Conservation (phyloP, 306 rosid species). For the Quercus robur region DNA sequence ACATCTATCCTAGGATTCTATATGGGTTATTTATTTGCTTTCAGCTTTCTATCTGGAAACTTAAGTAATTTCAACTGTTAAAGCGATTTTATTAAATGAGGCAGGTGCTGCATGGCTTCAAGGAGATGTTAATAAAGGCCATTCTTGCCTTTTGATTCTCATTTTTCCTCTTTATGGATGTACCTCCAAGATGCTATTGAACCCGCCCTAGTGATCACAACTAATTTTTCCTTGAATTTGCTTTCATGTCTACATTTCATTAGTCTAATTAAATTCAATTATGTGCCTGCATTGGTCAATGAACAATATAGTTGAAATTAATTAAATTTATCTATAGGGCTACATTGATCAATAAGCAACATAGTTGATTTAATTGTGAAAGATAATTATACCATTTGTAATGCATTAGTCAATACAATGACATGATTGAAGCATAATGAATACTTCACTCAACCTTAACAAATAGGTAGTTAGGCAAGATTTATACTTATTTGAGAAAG, state of each 20-base stretch:
- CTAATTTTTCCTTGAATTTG: not conserved
- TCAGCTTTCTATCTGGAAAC: not conserved
- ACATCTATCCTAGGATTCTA: no score
- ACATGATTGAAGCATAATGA: not conserved
- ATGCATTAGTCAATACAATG: no score
- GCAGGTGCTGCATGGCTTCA: not conserved
- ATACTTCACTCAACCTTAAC: not conserved
- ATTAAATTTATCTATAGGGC: no score
- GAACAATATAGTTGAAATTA: no score
- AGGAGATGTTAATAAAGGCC: not conserved
- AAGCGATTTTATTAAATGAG: not conserved
- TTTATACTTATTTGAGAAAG: constrained; percentile 4
- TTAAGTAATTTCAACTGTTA: not conserved
- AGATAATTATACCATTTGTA: no score
- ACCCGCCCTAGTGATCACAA: not conserved
- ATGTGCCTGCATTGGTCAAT: no score
- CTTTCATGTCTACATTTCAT: not conserved
- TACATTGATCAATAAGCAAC: no score
- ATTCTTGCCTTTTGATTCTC: not conserved
- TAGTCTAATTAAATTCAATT: no score
- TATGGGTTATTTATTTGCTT: no score
- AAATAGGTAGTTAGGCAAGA: not conserved
- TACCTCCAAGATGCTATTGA: not conserved
- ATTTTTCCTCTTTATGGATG: not conserved
- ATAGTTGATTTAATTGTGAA: no score